Conservation (phyloP, 2,329 filamentous ascomycete genomes). For the Ilyonectria destructans region DNA sequence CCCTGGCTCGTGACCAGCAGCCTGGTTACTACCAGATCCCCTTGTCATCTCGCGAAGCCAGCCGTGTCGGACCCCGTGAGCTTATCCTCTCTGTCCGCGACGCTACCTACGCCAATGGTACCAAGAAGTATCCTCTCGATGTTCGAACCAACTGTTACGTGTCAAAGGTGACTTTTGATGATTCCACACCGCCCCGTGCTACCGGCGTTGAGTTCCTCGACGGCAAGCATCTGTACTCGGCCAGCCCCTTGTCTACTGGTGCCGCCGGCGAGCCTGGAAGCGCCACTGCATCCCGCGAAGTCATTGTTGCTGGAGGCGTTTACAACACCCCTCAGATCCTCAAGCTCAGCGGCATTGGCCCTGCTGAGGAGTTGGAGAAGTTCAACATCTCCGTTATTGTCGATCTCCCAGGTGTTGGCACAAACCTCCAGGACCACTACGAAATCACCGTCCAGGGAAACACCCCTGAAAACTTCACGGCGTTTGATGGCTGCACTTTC, state of each 20-base stretch:
- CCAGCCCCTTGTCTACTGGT: conserved; percentile 57
- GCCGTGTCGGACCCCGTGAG: conserved; percentile 65
- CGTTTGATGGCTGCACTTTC: conserved; percentile 53
- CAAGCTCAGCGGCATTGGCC: conserved; percentile 67
- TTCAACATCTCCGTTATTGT: conserved; percentile 61
- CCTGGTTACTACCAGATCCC: conserved; percentile 64
- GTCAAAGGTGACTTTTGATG: conserved; percentile 63
- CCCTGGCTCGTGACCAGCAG: conserved; percentile 60
- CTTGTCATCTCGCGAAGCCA: conserved; percentile 59
- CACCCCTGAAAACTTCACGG: conserved; percentile 45
- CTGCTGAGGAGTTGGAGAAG: conserved; percentile 57
- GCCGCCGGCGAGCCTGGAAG: conserved; percentile 52
- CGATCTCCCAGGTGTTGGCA: conserved; percentile 73
- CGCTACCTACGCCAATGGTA: conserved; percentile 59
- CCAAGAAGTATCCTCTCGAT: conserved; percentile 70
- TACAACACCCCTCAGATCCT: conserved; percentile 70
- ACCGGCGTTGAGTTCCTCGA: conserved; percentile 67
- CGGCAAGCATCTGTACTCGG: conserved; percentile 63
- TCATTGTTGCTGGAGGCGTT: conserved; percentile 66
- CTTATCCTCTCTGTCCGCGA: conserved; percentile 59
- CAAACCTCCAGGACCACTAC: conserved; percentile 73
- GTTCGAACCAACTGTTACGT: conserved; percentile 65
- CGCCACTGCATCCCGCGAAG: conserved; percentile 61
- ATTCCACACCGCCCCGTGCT: conserved; percentile 58
- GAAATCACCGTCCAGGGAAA: conserved; percentile 56